Conservation (phyloP, 495 filamentous ascomycete species). For the Acidomyces sp. region DNA sequence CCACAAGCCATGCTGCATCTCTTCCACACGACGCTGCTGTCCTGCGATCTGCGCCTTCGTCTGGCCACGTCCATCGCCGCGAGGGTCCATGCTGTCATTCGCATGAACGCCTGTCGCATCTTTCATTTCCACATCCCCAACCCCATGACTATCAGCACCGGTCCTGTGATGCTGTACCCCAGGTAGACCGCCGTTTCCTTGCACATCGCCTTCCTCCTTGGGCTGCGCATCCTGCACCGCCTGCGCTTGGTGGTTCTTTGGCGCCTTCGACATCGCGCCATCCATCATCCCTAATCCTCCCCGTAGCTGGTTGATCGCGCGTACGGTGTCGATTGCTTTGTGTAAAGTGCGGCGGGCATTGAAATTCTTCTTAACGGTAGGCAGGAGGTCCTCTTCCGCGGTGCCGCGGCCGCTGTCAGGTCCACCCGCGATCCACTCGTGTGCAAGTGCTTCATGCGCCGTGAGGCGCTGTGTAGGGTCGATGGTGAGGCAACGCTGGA, state of each 20-base stretch:
- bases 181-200: constrained; percentile 29
- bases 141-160: constrained; percentile 24
- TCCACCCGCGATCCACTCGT: constrained; percentile 72
- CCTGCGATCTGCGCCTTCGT: constrained; percentile 50
- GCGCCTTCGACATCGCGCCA: constrained; percentile 51
- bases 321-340: constrained; percentile 91
- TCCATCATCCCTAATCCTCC: constrained; percentile 76
- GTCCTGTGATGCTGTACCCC: constrained; percentile 12
- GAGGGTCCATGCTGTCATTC: constrained; percentile 33
- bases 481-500: constrained; percentile 74
- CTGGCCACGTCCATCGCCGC: constrained; percentile 49
- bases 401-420: constrained; percentile 35
- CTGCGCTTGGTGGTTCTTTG: constrained; percentile 35
- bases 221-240: constrained; percentile 6
- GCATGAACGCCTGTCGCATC: constrained; percentile 7
- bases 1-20: constrained; percentile 50
- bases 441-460: constrained; percentile 82
- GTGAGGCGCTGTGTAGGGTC: constrained; percentile 79
- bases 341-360: constrained; percentile 88
- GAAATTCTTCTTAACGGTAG: constrained; percentile 97
- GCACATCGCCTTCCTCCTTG: constrained; percentile 25
- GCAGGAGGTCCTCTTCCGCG: constrained; percentile 70
- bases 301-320: constrained; percentile 93
- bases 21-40: constrained; percentile 48
- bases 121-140: constrained; percentile 15